Conservation (phyloP, 176 grass and related monocot species). For the Zoysia pacifica region DNA sequence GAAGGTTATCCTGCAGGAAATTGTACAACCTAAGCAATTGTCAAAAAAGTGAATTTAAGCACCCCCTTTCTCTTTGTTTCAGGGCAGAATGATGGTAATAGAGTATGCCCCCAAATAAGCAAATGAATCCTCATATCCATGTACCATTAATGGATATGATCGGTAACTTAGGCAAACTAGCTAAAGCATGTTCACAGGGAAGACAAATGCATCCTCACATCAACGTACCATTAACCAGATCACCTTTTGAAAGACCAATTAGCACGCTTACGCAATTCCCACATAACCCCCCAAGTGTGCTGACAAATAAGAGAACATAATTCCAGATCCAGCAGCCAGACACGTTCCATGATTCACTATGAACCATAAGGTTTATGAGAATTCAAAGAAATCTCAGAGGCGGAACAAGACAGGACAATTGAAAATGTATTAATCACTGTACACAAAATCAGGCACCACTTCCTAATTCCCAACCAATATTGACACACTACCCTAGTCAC, state of each 20-base stretch:
- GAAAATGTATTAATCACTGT: background rate
- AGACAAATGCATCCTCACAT: no score
- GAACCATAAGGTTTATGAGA: slow-evolving; percentile 8
- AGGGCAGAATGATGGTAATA: background rate
- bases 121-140: background rate
- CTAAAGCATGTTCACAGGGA: background rate
- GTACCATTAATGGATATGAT: slow-evolving; percentile 23
- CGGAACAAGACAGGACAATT: background rate
- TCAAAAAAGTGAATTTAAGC: background rate
- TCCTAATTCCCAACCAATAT: background rate
- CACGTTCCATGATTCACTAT: background rate
- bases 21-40: slow-evolving; percentile 25
- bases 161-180: background rate
- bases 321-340: slow-evolving; percentile 9
- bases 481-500: background rate
- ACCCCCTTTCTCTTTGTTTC: background rate
- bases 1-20: slow-evolving; percentile 90
- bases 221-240: no score
- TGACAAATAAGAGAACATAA: background rate
- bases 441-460: background rate
- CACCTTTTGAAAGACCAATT: background rate
- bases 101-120: background rate
- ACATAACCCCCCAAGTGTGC: background rate
- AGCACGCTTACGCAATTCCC: slow-evolving; percentile 17
- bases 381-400: background rate